These are phyloP conservation scores for Paecilomyces sp. DNA, from an alignment of 2,329 filamentous ascomycete genomes.

Conservation along the genomic window DNA sequence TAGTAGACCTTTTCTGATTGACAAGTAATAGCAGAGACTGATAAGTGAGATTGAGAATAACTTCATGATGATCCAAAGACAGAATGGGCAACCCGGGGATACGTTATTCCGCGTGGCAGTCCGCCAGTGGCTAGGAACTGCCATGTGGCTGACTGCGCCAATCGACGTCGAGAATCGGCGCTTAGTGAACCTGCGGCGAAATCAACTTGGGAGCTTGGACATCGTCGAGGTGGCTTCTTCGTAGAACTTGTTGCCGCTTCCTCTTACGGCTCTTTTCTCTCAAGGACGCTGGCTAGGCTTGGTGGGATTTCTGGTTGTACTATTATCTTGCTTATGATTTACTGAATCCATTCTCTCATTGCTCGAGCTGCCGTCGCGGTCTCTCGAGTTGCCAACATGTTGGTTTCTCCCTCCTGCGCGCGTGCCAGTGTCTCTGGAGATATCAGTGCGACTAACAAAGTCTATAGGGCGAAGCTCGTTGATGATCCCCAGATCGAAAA, in stretches of 20 bases:
- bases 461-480: constrained; percentile 69
- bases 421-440: constrained; percentile 5
- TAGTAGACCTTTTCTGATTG: no score
- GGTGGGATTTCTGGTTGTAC: constrained; percentile 5
- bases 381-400: constrained; percentile 26
- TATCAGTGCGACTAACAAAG: constrained; percentile 6
- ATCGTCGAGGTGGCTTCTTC: constrained; percentile 21
- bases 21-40: no score
- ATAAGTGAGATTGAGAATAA: neutral
- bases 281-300: constrained; percentile 11
- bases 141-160: constrained; percentile 6
- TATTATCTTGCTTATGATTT: constrained; percentile 15
- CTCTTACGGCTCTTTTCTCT: constrained; percentile 3
- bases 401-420: constrained; percentile 9
- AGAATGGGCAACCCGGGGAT: neutral
- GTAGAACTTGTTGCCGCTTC: neutral
- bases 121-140: neutral
- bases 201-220: constrained; percentile 14
- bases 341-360: constrained; percentile 5
- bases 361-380: constrained; percentile 21
- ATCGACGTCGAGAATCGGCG: constrained; percentile 6
- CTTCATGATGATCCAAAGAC: neutral
- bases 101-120: neutral
- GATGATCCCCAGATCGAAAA: constrained; percentile 84
- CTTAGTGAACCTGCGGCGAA: constrained; percentile 10